Evolutionary conservation across 2,329 filamentous ascomycete species (phyloP).

Genomic region (Paraphaeosphaeria sporulosa): DNA sequence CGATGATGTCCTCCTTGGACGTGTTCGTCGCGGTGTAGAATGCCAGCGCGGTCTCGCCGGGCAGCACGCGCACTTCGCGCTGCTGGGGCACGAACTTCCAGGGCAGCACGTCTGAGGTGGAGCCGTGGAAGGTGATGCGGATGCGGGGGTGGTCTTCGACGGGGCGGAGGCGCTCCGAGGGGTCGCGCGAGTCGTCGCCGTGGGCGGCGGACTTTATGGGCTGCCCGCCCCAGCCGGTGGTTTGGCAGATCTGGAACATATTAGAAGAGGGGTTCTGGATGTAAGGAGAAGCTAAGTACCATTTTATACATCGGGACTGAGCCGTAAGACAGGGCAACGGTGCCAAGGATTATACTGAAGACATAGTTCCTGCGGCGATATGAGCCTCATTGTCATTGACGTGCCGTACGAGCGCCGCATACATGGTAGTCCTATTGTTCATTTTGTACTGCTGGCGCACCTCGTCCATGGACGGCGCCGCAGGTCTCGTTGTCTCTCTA

Average conservation of each 20-base stretch:
- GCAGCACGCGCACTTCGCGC: slow-evolving; percentile 92
- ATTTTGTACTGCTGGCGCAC: slow-evolving; percentile 69
- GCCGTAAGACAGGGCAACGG: slow-evolving; percentile 81
- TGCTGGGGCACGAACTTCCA: slow-evolving; percentile 99
- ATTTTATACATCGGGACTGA: slow-evolving; percentile 89
- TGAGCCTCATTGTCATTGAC: slow-evolving; percentile 9
- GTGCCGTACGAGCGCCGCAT: slow-evolving; percentile 27
- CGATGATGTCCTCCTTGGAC: slow-evolving; percentile 91
- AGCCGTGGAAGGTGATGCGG: slow-evolving; percentile 94
- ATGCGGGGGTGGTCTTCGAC: slow-evolving; percentile 83
- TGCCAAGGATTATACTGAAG: slow-evolving; percentile 78
- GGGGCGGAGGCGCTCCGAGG: slow-evolving; percentile 79
- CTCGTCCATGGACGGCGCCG: slow-evolving; percentile 67
- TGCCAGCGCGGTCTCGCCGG: slow-evolving; percentile 93
- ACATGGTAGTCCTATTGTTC: slow-evolving; percentile 74
- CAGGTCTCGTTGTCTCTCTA: slow-evolving; percentile 39
- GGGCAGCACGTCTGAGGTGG: slow-evolving; percentile 90
- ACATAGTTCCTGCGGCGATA: slow-evolving; percentile 69
- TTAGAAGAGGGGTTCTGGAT: too few relatives aligned
- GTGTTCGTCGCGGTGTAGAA: slow-evolving; percentile 98
- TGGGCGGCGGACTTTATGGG: slow-evolving; percentile 83
- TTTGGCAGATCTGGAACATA: slow-evolving; percentile 74
- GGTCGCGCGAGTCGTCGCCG: slow-evolving; percentile 65
- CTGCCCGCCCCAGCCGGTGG: slow-evolving; percentile 90
- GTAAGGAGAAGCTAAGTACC: slow-evolving; percentile 56